A percentile compares a stretch with the other conserved stretches of the same genome.
Evolutionary conservation across 208 protist species (phyloP).

Genomic region (Leishmania mexicana): DNA sequence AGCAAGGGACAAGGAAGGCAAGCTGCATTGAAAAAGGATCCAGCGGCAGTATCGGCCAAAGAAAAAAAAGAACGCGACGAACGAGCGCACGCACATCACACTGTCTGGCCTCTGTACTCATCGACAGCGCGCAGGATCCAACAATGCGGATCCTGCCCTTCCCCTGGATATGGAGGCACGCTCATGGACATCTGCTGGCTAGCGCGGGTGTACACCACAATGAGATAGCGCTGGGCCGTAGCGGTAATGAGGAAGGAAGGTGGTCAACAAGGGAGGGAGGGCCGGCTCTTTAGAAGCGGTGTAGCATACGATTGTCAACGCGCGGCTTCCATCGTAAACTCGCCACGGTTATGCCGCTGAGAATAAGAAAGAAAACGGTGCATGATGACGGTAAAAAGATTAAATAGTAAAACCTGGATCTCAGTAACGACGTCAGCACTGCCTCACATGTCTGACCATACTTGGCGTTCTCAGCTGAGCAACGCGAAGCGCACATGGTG

Average conservation of each 20-base stretch:
- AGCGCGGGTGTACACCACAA: neutral
- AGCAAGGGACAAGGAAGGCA: neutral
- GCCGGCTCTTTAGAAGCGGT: conserved; percentile 14
- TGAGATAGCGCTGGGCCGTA: too few relatives aligned
- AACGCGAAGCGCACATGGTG: conserved; percentile 31
- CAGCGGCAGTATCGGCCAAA: neutral
- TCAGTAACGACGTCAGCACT: conserved; percentile 17
- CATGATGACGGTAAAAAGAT: neutral
- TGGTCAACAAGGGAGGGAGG: neutral
- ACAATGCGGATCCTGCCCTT: neutral
- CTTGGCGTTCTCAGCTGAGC: conserved; percentile 13
- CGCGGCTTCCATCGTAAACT: conserved; percentile 12
- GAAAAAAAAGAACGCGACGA: neutral
- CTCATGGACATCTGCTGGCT: neutral
- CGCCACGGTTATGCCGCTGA: conserved; percentile 10
- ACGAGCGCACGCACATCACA: neutral
- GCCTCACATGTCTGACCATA: conserved; percentile 17
- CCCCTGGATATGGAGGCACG: neutral
- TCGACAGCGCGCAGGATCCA: neutral
- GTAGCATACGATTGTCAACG: conserved; percentile 10
- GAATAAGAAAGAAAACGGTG: conserved; percentile 1
- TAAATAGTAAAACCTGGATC: conserved; percentile 11
- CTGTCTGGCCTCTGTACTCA: neutral
- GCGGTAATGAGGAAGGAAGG: too few relatives aligned
- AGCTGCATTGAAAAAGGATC: neutral